These are phyloP conservation scores for Phyllosticta citrichinensis DNA, from an alignment of 2,329 filamentous ascomycete genomes.

Conservation along the genomic window DNA sequence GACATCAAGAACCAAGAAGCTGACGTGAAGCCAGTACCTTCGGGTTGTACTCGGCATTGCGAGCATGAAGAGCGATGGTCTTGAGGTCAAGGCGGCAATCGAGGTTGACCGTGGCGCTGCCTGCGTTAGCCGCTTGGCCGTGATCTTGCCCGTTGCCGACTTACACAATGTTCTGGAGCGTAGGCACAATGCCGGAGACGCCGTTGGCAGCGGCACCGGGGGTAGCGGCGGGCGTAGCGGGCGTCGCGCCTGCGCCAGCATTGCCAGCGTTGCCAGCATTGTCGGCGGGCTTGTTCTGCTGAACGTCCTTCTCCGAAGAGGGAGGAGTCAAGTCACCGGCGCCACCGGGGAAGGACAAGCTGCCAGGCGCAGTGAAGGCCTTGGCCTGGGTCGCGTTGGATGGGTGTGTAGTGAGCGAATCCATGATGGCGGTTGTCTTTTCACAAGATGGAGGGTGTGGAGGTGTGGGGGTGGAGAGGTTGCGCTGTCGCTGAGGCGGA, in stretches of 20 bases:
- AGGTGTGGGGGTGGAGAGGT: background rate
- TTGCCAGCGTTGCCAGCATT: conserved; percentile 38
- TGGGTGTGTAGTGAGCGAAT: conserved; percentile 84
- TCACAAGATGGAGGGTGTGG: background rate
- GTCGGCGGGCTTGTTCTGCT: conserved; percentile 38
- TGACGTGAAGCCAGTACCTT: conserved; percentile 57
- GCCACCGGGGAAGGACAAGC: conserved; percentile 82
- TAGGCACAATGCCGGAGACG: conserved; percentile 83
- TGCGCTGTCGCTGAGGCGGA: background rate
- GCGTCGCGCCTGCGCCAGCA: conserved; percentile 56
- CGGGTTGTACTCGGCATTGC: conserved; percentile 97
- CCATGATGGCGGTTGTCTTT: conserved; percentile 51
- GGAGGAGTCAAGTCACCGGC: conserved; percentile 66
- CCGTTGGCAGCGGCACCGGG: conserved; percentile 65
- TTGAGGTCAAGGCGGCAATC: conserved; percentile 93
- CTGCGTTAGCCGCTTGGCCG: conserved; percentile 19
- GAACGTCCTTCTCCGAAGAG: conserved; percentile 57
- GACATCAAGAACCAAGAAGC: conserved; percentile 22
- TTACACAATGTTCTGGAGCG: conserved; percentile 65
- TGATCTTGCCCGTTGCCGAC: conserved; percentile 33
- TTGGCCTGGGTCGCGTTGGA: conserved; percentile 86
- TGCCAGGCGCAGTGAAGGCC: conserved; percentile 81
- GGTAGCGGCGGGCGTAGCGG: conserved; percentile 83
- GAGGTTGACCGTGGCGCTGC: conserved; percentile 91
- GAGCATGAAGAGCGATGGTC: conserved; percentile 95